These are phyloP conservation scores for Posidonia oceanica DNA, from an alignment of 116 monocot genomes.

Conservation along the genomic window DNA sequence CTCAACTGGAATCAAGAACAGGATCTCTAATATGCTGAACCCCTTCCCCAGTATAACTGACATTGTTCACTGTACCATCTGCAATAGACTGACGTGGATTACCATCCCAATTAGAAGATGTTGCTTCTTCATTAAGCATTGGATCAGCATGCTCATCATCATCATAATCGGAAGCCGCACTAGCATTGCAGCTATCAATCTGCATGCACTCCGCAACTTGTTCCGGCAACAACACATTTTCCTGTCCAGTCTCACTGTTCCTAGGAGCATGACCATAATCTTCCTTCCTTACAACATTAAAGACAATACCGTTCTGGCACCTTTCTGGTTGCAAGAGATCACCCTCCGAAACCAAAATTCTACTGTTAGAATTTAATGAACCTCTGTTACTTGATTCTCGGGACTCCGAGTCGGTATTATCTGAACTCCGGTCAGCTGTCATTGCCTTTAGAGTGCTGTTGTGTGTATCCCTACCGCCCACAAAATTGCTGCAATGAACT, in stretches of 20 bases:
- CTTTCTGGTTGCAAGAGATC: conserved; percentile 64
- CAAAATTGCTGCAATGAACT: conserved; percentile 5
- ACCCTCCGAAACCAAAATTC: conserved; percentile 61
- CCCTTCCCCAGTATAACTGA: too few relatives aligned
- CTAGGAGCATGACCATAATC: background rate
- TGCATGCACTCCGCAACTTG: conserved; percentile 39
- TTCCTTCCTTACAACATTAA: conserved; percentile 67
- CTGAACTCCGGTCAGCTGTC: conserved; percentile 20
- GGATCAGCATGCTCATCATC: conserved; percentile 14
- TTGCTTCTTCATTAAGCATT: background rate
- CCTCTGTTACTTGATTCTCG: conserved; percentile 3
- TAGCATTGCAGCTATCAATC: conserved; percentile 40
- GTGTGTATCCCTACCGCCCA: conserved; percentile 4
- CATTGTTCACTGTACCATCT: too few relatives aligned
- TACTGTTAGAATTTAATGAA: conserved; percentile 11
- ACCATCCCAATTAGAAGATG: too few relatives aligned
- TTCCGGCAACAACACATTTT: conserved; percentile 10
- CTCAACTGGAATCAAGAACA: too few relatives aligned
- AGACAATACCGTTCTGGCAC: conserved; percentile 46
- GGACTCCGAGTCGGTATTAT: conserved; percentile 17
- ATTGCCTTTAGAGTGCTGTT: background rate
- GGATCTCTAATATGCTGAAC: too few relatives aligned
- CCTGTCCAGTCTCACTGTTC: conserved; percentile 19
- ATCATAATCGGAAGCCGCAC: conserved; percentile 37
- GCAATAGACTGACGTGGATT: too few relatives aligned